Evolutionary conservation across 306 rosid genomes (phyloP).

Genomic region (Hippophae gyantsensis): DNA sequence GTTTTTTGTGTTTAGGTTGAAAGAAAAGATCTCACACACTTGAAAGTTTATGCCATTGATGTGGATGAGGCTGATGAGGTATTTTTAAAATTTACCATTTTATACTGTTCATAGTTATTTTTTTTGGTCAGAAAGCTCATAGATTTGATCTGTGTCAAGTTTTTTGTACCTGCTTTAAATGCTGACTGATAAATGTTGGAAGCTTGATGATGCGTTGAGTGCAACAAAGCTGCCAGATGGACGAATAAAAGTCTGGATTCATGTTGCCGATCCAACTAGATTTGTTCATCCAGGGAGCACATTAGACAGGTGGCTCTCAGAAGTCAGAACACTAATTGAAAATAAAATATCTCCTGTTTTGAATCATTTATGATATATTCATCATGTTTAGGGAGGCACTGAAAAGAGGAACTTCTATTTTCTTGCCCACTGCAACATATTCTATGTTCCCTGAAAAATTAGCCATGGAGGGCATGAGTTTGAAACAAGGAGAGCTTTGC

Average conservation of each 20-base stretch:
- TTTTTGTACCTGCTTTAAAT: background rate
- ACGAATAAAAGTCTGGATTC: slow-evolving; percentile 79
- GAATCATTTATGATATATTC: slow-evolving; percentile 15
- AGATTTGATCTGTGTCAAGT: too few relatives aligned
- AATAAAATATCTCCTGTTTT: slow-evolving; percentile 9
- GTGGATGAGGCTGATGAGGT: slow-evolving; percentile 99
- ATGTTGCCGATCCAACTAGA: slow-evolving; percentile 92
- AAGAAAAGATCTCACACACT: slow-evolving; percentile 77
- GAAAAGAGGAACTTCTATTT: slow-evolving; percentile 90
- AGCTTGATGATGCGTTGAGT: slow-evolving; percentile 99
- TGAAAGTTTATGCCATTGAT: slow-evolving; percentile 98
- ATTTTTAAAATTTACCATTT: slow-evolving; percentile 4
- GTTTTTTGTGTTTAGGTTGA: slow-evolving; percentile 34
- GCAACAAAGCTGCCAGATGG: slow-evolving; percentile 87
- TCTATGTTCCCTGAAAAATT: slow-evolving; percentile 96
- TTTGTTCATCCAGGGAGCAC: slow-evolving; percentile 86
- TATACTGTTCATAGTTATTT: background rate
- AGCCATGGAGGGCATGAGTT: slow-evolving; percentile 97
- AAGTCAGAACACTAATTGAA: slow-evolving; percentile 8
- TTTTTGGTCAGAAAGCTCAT: background rate
- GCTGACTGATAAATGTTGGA: slow-evolving; percentile 22
- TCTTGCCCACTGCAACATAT: slow-evolving; percentile 90
- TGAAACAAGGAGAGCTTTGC: slow-evolving; percentile 88
- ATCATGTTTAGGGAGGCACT: slow-evolving; percentile 66
- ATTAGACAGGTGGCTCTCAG: slow-evolving; percentile 56